Percentiles rank a stretch among this genome's conserved stretches.
phyloP scores from a whole-genome alignment of 768 basidiomycete species.

The Lactarius deliciosus region DNA sequence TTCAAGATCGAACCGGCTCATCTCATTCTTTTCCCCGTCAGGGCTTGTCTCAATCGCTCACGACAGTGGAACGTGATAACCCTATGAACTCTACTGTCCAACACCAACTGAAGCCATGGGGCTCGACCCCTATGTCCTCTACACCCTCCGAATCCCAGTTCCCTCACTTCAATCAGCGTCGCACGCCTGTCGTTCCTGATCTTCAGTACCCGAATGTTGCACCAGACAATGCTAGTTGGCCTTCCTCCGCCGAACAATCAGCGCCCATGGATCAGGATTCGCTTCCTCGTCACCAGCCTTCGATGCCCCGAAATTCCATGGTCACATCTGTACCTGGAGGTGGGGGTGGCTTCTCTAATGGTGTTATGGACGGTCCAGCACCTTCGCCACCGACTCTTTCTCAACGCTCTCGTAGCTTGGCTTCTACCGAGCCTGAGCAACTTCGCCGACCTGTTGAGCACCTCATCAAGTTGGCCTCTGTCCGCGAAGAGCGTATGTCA shows the following conservation, averaged over 20 bases:
- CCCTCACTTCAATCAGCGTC: not conserved
- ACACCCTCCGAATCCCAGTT: not conserved
- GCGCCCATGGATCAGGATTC: slow-evolving; percentile 6
- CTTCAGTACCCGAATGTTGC: slow-evolving; percentile 14
- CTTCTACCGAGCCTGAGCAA: slow-evolving; percentile 10
- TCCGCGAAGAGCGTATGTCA: slow-evolving; percentile 14
- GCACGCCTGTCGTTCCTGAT: slow-evolving; percentile 17
- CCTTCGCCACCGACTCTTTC: not conserved
- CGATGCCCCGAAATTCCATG: not conserved
- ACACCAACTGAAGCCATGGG: not conserved
- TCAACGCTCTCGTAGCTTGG: not conserved
- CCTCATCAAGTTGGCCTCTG: slow-evolving; percentile 12
- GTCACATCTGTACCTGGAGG: not conserved
- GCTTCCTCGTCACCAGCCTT: not conserved
- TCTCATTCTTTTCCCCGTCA: not conserved
- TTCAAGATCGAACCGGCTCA: slow-evolving; percentile 1
- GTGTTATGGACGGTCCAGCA: not conserved
- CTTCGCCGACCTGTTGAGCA: slow-evolving; percentile 13
- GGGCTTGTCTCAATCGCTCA: not conserved
- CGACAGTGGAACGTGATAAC: not conserved
- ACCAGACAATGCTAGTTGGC: not conserved
- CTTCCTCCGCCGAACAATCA: not conserved
- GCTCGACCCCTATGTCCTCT: not conserved
- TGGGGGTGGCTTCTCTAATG: not conserved
- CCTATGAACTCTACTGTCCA: not conserved